A percentile compares a stretch with the other conserved stretches of the same genome.
Conservation (phyloP, 2,329 filamentous ascomycete species). For the Curvularia verruculosa region DNA sequence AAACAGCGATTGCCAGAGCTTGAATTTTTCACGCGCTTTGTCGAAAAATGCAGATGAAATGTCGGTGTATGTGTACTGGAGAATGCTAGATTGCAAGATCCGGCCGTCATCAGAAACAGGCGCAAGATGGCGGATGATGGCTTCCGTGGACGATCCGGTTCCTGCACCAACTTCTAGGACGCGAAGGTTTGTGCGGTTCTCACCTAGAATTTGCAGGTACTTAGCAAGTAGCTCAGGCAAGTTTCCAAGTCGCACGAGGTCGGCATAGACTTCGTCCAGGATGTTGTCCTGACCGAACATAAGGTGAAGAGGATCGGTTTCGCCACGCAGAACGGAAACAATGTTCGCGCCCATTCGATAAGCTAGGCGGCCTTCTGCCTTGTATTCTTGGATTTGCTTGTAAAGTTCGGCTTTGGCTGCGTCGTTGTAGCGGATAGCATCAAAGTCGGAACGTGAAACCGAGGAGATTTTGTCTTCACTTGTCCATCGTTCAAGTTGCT, state of each 20-base stretch:
- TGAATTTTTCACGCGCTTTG: slow-evolving; percentile 4
- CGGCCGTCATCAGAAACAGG: not conserved
- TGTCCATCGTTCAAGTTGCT: slow-evolving; percentile 1
- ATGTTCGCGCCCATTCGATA: slow-evolving; percentile 1
- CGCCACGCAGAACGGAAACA: not conserved
- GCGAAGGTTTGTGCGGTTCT: not conserved
- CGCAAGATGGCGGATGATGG: not conserved
- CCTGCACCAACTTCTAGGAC: not conserved
- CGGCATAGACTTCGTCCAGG: slow-evolving; percentile 1
- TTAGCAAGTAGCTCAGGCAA: not conserved
- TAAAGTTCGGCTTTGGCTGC: slow-evolving; percentile 3
- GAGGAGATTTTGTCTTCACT: slow-evolving; percentile 4
- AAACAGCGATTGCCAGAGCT: slow-evolving; percentile 16
- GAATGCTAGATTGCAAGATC: not conserved
- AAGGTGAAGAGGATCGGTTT: slow-evolving; percentile 1
- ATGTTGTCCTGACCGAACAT: slow-evolving; percentile 2
- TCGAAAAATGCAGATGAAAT: slow-evolving; percentile 16
- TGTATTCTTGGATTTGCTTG: not conserved
- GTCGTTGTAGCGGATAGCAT: not conserved
- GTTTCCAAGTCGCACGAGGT: slow-evolving; percentile 1
- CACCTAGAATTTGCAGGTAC: slow-evolving; percentile 1
- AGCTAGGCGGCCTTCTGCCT: slow-evolving; percentile 2
- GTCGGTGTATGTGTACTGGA: slow-evolving; percentile 18
- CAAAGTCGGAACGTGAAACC: not conserved
- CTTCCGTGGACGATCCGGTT: not conserved